Evolutionary conservation across 1,284 basidiomycete genomes (phyloP).

Genomic region (Moesziomyces antarcticus): DNA sequence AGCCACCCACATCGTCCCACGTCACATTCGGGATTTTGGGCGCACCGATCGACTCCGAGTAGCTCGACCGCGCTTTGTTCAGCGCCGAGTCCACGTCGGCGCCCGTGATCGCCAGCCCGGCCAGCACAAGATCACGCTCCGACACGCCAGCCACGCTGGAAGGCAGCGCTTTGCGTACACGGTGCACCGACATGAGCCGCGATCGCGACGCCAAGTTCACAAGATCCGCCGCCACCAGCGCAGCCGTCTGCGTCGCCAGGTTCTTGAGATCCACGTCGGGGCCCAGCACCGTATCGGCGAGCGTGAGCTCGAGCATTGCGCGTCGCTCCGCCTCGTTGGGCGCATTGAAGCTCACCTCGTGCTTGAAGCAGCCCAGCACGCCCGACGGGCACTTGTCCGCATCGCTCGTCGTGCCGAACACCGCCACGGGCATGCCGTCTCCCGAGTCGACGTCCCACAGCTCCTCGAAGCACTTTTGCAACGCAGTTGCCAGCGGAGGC

Average conservation of each 20-base stretch:
- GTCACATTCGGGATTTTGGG: conserved; percentile 95
- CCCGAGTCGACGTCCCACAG: conserved; percentile 68
- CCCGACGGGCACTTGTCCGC: conserved; percentile 76
- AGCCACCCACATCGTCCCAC: conserved; percentile 97
- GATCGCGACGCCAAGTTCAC: conserved; percentile 78
- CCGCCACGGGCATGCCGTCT: conserved; percentile 40
- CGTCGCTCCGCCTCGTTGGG: conserved; percentile 81
- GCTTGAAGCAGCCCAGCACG: conserved; percentile 84
- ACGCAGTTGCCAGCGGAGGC: conserved; percentile 73
- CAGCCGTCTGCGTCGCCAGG: conserved; percentile 90
- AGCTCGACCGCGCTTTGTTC: conserved; percentile 79
- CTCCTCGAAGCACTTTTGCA: conserved; percentile 77
- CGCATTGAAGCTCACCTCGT: conserved; percentile 81
- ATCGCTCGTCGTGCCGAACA: conserved; percentile 80
- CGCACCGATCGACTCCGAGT: conserved; percentile 92
- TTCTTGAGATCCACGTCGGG: conserved; percentile 81
- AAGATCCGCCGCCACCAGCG: conserved; percentile 86
- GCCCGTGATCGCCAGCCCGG: conserved; percentile 75
- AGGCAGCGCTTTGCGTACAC: conserved; percentile 69
- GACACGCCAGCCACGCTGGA: conserved; percentile 7
- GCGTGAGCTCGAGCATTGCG: conserved; percentile 74
- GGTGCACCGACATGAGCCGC: conserved; percentile 74
- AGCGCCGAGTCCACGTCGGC: conserved; percentile 82
- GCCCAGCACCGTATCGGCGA: conserved; percentile 72
- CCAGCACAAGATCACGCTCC: conserved; percentile 63